Evolutionary conservation across 208 protist genomes (phyloP).

Genomic region (Trypanosoma lewisi): DNA sequence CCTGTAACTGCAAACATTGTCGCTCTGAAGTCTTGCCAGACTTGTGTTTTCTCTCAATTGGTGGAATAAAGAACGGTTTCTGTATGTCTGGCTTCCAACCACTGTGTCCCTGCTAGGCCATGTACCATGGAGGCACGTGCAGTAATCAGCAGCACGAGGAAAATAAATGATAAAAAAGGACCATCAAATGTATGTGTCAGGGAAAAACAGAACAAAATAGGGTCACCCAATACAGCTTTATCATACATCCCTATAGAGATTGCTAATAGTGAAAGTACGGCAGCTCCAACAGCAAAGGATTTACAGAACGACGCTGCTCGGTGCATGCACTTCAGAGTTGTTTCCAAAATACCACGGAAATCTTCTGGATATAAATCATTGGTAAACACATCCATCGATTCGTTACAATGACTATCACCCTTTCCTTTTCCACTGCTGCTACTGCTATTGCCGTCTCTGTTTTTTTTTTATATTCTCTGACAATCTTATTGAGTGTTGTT

Average conservation of each 20-base stretch:
- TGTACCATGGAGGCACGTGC: slow-evolving; percentile 34
- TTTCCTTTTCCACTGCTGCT: slow-evolving; percentile 11
- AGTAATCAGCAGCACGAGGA: slow-evolving; percentile 41
- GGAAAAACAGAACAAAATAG: slow-evolving; percentile 17
- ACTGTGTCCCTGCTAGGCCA: slow-evolving; percentile 36
- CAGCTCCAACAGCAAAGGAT: neutral
- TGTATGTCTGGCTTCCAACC: slow-evolving; percentile 22
- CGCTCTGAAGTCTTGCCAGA: neutral
- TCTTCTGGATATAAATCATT: neutral
- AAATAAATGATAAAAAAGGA: slow-evolving; percentile 32
- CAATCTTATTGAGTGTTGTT: neutral
- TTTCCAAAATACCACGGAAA: slow-evolving; percentile 13
- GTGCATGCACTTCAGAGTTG: slow-evolving; percentile 14
- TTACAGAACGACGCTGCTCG: slow-evolving; percentile 12
- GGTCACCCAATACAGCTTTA: neutral
- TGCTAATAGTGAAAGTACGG: neutral
- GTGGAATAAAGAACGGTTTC: slow-evolving; percentile 9
- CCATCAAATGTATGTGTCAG: slow-evolving; percentile 24
- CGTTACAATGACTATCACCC: slow-evolving; percentile 8
- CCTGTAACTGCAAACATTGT: too few relatives aligned
- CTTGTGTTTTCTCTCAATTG: neutral
- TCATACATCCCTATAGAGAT: slow-evolving; percentile 22
- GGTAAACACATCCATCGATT: neutral
- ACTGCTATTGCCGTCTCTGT: neutral
- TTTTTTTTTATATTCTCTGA: too few relatives aligned